Evolutionary conservation across 805 yeast species (phyloP).

Genomic region (Saccharomycopsis selenospora): DNA sequence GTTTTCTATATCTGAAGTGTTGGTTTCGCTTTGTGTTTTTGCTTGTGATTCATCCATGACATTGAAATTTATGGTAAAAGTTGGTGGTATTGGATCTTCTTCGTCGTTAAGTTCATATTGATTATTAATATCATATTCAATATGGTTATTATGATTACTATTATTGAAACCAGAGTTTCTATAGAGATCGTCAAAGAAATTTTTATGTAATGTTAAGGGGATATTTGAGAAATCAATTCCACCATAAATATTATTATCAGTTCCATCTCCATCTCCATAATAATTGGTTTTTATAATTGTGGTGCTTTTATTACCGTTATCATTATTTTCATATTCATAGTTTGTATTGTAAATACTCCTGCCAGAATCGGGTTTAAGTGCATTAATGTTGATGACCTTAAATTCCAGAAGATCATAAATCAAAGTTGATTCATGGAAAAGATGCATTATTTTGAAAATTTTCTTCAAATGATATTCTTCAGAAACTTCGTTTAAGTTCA

Average conservation of each 20-base stretch:
- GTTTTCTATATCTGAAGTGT: background rate
- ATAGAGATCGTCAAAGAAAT: constrained; percentile 1
- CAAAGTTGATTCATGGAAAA: background rate
- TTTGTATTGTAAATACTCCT: background rate
- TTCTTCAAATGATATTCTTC: constrained; percentile 1
- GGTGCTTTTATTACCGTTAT: background rate
- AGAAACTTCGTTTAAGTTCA: background rate
- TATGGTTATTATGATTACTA: too few species aligned
- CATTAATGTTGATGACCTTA: constrained; percentile 1
- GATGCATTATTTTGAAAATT: background rate
- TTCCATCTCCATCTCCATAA: background rate
- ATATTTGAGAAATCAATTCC: background rate
- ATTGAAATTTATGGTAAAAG: constrained; percentile 7
- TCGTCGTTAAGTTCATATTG: constrained; percentile 13
- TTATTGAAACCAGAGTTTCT: too few species aligned
- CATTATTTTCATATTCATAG: background rate
- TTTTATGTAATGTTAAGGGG: background rate
- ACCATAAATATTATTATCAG: background rate
- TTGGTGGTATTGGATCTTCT: constrained; percentile 17
- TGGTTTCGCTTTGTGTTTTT: background rate
- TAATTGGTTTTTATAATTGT: background rate
- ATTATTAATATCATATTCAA: constrained; percentile 10
- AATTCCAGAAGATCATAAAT: constrained; percentile 5
- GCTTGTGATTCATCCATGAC: background rate
- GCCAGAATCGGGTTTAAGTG: constrained; percentile 1